These are phyloP conservation scores for Beauveria caledonica DNA, from an alignment of 2,329 filamentous ascomycete genomes.

Conservation along the genomic window DNA sequence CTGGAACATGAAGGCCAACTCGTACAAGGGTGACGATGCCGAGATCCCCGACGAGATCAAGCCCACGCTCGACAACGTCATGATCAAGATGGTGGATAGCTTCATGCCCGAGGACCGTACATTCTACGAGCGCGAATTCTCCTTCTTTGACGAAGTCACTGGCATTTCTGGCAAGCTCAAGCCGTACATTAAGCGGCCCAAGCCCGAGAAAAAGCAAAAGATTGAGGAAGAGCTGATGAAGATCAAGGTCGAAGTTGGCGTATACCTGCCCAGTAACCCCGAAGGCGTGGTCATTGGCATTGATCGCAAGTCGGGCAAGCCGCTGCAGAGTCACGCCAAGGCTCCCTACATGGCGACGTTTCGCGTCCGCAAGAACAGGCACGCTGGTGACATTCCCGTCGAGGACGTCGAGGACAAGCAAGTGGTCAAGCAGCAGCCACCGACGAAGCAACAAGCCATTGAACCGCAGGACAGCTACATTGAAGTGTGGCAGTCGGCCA, in stretches of 20 bases:
- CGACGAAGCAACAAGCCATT: neutral
- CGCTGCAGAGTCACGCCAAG: constrained; percentile 94
- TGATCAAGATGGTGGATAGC: constrained; percentile 70
- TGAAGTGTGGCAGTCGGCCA: constrained; percentile 98
- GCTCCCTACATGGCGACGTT: constrained; percentile 99
- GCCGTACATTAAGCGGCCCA: constrained; percentile 82
- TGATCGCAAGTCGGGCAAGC: constrained; percentile 95
- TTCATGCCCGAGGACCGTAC: constrained; percentile 71
- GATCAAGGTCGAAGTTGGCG: constrained; percentile 93
- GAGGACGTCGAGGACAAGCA: constrained; percentile 33
- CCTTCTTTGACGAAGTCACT: constrained; percentile 97
- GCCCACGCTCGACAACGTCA: constrained; percentile 85
- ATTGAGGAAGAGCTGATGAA: constrained; percentile 97
- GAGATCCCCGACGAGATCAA: constrained; percentile 86
- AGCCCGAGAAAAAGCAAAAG: constrained; percentile 97
- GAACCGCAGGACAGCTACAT: constrained; percentile 49
- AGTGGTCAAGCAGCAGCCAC: constrained; percentile 3
- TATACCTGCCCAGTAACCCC: constrained; percentile 94
- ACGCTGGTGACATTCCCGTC: constrained; percentile 37
- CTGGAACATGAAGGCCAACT: constrained; percentile 99
- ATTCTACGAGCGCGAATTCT: constrained; percentile 92
- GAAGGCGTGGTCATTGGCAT: constrained; percentile 97
- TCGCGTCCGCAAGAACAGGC: constrained; percentile 76
- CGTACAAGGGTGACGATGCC: constrained; percentile 93
- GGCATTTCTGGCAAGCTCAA: constrained; percentile 91